A percentile compares a stretch with the other conserved stretches of the same genome.
Evolutionary conservation across 768 basidiomycete species (phyloP).

Genomic region (Pisolithus albus): DNA sequence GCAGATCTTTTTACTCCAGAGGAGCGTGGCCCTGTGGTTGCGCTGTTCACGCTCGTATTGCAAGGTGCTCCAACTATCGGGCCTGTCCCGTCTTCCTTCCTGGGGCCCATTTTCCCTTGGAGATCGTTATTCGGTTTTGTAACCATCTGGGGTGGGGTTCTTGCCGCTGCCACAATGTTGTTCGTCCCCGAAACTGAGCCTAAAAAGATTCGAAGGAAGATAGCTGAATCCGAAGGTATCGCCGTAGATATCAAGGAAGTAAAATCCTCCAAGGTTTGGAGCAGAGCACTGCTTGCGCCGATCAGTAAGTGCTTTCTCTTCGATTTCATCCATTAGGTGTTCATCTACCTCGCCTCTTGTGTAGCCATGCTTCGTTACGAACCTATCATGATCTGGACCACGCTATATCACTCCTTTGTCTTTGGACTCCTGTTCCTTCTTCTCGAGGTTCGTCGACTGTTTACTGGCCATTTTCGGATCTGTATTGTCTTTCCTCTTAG

Average conservation of each 20-base stretch:
- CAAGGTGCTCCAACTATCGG: constrained; percentile 23
- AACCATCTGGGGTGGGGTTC: constrained; percentile 12
- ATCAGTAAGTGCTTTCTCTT: constrained; percentile 9
- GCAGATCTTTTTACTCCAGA: constrained; percentile 19
- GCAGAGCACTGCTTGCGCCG: constrained; percentile 9
- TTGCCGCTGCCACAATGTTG: constrained; percentile 9
- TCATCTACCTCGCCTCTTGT: not conserved
- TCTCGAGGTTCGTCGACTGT: constrained; percentile 15
- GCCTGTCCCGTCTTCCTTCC: constrained; percentile 20
- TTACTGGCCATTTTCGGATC: not conserved
- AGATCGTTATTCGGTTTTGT: constrained; percentile 18
- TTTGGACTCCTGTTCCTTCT: constrained; percentile 24
- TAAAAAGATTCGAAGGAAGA: constrained; percentile 11
- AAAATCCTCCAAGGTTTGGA: constrained; percentile 7
- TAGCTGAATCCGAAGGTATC: constrained; percentile 1
- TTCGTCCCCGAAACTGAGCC: constrained; percentile 19
- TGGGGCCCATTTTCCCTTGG: constrained; percentile 16
- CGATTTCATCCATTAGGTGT: not conserved
- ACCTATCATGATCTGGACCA: constrained; percentile 23
- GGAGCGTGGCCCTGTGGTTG: constrained; percentile 18
- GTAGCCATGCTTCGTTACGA: constrained; percentile 20
- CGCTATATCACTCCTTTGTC: constrained; percentile 23
- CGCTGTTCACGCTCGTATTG: constrained; percentile 19
- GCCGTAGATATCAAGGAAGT: not conserved
- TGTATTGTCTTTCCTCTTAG: not conserved